Evolutionary conservation across 2,329 filamentous ascomycete species (phyloP).

Genomic region (Trichothecium sympodiale): DNA sequence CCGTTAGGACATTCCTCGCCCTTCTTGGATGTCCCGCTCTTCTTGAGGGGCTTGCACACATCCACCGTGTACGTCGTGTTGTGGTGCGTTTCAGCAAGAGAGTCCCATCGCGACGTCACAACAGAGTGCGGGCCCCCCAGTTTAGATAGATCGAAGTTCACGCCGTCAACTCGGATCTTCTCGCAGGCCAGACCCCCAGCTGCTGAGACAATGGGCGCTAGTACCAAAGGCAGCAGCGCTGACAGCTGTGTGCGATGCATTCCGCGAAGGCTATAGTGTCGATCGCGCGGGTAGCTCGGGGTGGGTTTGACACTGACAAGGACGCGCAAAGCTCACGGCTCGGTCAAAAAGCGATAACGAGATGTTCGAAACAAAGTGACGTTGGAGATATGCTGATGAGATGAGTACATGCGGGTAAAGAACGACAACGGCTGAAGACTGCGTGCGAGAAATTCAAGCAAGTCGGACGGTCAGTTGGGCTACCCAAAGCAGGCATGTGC

Average conservation of each 20-base stretch:
- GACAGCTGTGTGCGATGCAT: neutral
- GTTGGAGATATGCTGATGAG: no score
- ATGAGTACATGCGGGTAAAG: no score
- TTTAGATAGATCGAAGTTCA: conserved; percentile 51
- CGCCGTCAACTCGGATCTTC: conserved; percentile 45
- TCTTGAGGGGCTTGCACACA: conserved; percentile 58
- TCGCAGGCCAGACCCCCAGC: conserved; percentile 50
- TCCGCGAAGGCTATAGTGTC: no score
- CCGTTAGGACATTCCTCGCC: conserved; percentile 55
- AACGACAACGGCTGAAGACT: no score
- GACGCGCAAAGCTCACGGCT: no score
- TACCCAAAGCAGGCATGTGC: no score
- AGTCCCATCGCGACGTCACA: conserved; percentile 43
- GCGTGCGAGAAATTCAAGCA: no score
- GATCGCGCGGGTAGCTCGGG: no score
- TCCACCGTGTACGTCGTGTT: conserved; percentile 80
- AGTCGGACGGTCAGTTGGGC: no score
- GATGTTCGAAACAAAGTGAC: no score
- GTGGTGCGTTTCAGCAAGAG: conserved; percentile 34
- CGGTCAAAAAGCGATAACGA: no score
- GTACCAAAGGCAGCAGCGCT: conserved; percentile 19
- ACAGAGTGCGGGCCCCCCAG: conserved; percentile 61
- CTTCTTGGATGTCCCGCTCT: conserved; percentile 42
- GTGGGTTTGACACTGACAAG: no score
- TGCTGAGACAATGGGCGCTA: conserved; percentile 21